phyloP scores from a whole-genome alignment of 345 rosid species.

The Populus alba region DNA sequence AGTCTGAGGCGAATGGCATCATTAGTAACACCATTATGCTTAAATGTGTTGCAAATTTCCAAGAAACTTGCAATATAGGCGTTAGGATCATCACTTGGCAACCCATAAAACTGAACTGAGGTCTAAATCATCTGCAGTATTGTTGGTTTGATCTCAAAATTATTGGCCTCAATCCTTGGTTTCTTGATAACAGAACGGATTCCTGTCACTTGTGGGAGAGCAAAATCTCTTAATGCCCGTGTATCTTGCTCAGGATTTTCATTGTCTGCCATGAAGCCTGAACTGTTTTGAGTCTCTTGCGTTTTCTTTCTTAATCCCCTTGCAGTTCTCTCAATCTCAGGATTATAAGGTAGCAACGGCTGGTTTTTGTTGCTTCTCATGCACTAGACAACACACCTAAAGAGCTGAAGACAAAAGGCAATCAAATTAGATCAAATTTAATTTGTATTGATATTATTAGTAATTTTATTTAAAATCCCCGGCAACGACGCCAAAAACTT shows the following conservation, averaged over 20 bases:
- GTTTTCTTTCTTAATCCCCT: neutral
- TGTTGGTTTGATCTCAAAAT: neutral
- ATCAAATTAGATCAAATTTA: too few relatives aligned
- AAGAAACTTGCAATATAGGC: neutral
- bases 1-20: neutral
- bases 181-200: too few relatives aligned
- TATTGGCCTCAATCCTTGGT: too few relatives aligned
- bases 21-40: neutral
- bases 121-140: neutral
- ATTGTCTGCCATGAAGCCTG: neutral
- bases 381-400: too few relatives aligned
- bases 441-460: too few relatives aligned
- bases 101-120: neutral
- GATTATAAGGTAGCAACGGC: neutral
- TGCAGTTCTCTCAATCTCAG: neutral
- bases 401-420: too few relatives aligned
- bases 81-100: neutral
- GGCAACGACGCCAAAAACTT: too few relatives aligned
- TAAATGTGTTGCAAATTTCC: neutral
- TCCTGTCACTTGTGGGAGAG: neutral
- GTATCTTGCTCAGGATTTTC: neutral
- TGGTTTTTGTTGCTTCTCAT: too few relatives aligned
- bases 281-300: neutral
- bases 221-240: neutral
- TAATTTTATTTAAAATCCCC: too few relatives aligned